Conservation (phyloP, 257 asterid species). For the Paulownia fortunei region DNA sequence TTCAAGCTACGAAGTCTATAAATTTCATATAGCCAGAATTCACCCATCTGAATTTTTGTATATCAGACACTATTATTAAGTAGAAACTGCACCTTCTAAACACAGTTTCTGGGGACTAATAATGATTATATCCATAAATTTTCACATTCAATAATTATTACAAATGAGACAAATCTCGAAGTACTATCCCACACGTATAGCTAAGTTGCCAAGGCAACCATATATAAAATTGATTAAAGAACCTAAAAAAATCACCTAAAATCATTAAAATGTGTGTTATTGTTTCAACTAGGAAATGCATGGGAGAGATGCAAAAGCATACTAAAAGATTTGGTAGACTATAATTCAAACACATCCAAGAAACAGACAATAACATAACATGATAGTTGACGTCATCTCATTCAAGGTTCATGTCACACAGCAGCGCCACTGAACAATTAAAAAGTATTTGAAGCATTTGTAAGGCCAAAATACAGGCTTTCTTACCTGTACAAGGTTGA, state of each 20-base stretch:
- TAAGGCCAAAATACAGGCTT: conserved; percentile 15
- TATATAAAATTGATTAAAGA: not conserved
- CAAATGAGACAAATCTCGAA: too few relatives aligned
- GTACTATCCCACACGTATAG: too few relatives aligned
- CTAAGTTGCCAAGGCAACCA: too few relatives aligned
- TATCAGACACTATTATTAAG: not conserved
- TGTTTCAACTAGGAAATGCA: conserved; percentile 13
- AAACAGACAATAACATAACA: not conserved
- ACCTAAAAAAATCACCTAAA: not conserved
- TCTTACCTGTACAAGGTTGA: conserved; percentile 80
- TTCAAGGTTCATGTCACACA: conserved; percentile 6
- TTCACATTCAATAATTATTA: too few relatives aligned
- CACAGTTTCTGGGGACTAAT: not conserved
- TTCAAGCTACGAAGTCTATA: not conserved
- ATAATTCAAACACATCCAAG: not conserved
- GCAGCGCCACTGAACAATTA: not conserved
- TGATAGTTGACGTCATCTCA: conserved; percentile 2
- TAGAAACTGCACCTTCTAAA: not conserved
- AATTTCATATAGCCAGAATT: not conserved
- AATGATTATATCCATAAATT: not conserved
- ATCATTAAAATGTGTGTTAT: not conserved
- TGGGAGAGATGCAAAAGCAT: not conserved
- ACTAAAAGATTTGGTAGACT: not conserved
- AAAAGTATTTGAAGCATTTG: conserved; percentile 17
- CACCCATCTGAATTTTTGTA: not conserved